Conservation (phyloP, 768 basidiomycete genomes). For the Agaricus sinodeliciosus region DNA sequence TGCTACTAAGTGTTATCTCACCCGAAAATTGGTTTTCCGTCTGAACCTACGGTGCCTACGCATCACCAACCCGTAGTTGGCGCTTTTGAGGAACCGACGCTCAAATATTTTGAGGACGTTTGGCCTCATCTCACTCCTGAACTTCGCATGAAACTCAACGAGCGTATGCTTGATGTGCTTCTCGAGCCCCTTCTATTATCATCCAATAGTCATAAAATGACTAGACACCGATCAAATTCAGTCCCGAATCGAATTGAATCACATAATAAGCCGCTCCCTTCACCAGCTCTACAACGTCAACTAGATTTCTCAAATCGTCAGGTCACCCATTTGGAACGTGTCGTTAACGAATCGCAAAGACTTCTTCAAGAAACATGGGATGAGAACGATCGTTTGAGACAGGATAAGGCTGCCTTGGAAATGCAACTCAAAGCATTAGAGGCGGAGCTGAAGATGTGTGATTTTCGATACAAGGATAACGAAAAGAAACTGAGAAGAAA, state of each 20-base stretch:
- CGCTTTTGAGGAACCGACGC: neutral
- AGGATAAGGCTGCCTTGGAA: neutral
- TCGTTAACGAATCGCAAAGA: neutral
- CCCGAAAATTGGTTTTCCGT: no score
- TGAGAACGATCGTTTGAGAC: neutral
- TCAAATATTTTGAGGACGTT: slow-evolving; percentile 1
- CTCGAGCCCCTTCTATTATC: neutral
- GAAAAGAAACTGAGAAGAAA: neutral
- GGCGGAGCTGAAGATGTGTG: neutral
- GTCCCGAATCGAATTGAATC: neutral
- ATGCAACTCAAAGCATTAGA: neutral
- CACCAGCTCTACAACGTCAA: neutral
- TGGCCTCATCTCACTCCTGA: neutral
- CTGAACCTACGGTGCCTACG: neutral
- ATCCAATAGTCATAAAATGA: neutral
- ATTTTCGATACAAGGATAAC: neutral
- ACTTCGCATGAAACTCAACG: slow-evolving; percentile 5
- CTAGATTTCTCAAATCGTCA: neutral
- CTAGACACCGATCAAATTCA: slow-evolving; percentile 1
- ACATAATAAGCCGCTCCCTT: neutral
- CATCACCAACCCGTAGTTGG: neutral
- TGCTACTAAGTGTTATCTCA: no score
- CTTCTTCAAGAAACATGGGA: neutral
- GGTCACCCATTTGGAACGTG: neutral
- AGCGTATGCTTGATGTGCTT: neutral